phyloP scores from a whole-genome alignment of 768 basidiomycete genomes.

The Mrakia frigida region DNA sequence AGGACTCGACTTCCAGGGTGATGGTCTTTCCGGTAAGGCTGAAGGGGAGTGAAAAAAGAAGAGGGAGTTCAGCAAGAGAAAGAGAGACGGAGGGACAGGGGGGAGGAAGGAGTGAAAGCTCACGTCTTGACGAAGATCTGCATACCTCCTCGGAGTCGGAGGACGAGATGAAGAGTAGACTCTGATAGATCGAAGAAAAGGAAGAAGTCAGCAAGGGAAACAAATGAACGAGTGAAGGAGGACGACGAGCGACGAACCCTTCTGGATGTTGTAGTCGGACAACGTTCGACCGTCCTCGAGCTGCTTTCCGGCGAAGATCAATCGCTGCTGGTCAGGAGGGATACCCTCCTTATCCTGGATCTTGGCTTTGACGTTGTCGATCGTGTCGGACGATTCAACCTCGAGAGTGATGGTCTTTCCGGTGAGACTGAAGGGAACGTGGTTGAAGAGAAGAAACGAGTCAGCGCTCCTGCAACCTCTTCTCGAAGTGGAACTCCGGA shows the following conservation, averaged over 20 bases:
- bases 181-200: constrained; percentile 34
- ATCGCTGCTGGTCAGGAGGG: constrained; percentile 78
- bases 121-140: constrained; percentile 46
- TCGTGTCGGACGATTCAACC: constrained; percentile 56
- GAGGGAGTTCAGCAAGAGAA: neutral
- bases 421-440: constrained; percentile 35
- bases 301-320: constrained; percentile 91
- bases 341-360: constrained; percentile 52
- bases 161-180: constrained; percentile 52
- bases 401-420: constrained; percentile 53
- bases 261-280: constrained; percentile 82
- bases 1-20: constrained; percentile 49
- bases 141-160: constrained; percentile 84
- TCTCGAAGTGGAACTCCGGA: neutral
- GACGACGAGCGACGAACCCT: constrained; percentile 62
- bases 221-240: constrained; percentile 47
- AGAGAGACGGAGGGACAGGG: neutral
- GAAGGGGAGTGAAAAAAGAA: constrained; percentile 38
- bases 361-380: constrained; percentile 50
- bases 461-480: neutral
- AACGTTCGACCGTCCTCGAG: constrained; percentile 85
- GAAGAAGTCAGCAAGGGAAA: neutral
- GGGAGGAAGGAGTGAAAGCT: neutral
- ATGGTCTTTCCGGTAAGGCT: constrained; percentile 46
- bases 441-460: neutral